A percentile compares a stretch with the other conserved stretches of the same genome.
Conservation (phyloP, 129 eudicot species). For the Scalesia atractyloides region DNA sequence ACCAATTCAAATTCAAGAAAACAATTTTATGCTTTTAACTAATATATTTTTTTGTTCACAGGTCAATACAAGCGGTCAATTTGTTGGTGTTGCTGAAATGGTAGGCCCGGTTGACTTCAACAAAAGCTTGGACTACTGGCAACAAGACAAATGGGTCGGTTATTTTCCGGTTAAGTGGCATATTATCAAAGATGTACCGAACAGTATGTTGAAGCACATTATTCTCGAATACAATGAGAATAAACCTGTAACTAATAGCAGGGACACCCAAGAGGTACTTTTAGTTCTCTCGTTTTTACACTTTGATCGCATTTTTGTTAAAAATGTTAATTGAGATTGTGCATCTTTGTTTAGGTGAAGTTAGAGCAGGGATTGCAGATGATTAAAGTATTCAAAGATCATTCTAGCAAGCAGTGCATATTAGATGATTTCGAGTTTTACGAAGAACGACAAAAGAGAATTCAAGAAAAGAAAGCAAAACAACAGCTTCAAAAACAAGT, state of each 20-base stretch:
- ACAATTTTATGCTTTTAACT: neutral
- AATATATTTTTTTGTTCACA: constrained; percentile 17
- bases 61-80: constrained; percentile 85
- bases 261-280: constrained; percentile 86
- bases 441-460: constrained; percentile 69
- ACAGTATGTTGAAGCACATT: constrained; percentile 74
- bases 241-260: constrained; percentile 83
- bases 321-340: neutral
- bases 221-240: constrained; percentile 74
- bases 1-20: neutral
- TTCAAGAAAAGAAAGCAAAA: constrained; percentile 80
- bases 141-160: constrained; percentile 89
- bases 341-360: constrained; percentile 48
- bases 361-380: constrained; percentile 71
- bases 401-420: constrained; percentile 63
- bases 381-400: constrained; percentile 68
- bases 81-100: constrained; percentile 90
- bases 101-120: constrained; percentile 71
- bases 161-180: constrained; percentile 95
- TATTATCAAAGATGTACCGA: constrained; percentile 80
- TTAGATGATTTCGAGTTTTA: constrained; percentile 86
- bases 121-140: constrained; percentile 82
- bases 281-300: neutral
- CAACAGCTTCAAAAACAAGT: constrained; percentile 71
- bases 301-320: neutral